Evolutionary conservation across 768 basidiomycete genomes (phyloP).

Genomic region (Kwoniella botswanensis): DNA sequence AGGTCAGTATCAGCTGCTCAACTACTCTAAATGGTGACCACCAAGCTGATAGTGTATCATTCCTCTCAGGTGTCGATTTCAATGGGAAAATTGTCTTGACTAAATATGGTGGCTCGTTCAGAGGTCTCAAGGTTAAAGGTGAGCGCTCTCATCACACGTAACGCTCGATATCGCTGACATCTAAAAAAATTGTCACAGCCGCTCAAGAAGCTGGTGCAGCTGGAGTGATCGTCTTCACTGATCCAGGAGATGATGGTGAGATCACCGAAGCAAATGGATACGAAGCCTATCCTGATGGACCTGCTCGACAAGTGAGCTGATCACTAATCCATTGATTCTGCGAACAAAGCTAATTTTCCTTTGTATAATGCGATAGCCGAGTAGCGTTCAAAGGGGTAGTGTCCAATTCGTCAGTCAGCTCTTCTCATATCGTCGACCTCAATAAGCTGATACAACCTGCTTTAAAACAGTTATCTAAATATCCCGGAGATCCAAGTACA

Average conservation of each 20-base stretch:
- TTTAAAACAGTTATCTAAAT: conserved; percentile 35
- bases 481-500: conserved; percentile 70
- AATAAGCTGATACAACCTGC: conserved; percentile 46
- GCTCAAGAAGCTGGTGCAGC: conserved; percentile 82
- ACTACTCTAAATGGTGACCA: background rate
- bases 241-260: conserved; percentile 82
- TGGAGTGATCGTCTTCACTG: conserved; percentile 75
- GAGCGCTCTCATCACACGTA: background rate
- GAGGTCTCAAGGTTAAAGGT: conserved; percentile 76
- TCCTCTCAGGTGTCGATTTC: conserved; percentile 68
- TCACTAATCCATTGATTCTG: conserved; percentile 62
- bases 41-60: background rate
- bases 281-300: conserved; percentile 77
- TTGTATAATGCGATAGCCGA: conserved; percentile 14
- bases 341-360: background rate
- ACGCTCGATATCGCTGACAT: background rate
- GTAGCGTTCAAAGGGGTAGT: conserved; percentile 76
- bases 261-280: conserved; percentile 79
- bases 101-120: conserved; percentile 73
- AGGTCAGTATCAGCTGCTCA: conserved; percentile 55
- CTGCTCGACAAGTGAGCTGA: conserved; percentile 69
- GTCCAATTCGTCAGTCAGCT: conserved; percentile 66
- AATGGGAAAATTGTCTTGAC: conserved; percentile 77
- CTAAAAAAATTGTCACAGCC: conserved; percentile 50
- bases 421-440: background rate